These are phyloP conservation scores for Cryptococcus sp. DNA, from an alignment of 1,284 basidiomycete species.

Conservation along the genomic window DNA sequence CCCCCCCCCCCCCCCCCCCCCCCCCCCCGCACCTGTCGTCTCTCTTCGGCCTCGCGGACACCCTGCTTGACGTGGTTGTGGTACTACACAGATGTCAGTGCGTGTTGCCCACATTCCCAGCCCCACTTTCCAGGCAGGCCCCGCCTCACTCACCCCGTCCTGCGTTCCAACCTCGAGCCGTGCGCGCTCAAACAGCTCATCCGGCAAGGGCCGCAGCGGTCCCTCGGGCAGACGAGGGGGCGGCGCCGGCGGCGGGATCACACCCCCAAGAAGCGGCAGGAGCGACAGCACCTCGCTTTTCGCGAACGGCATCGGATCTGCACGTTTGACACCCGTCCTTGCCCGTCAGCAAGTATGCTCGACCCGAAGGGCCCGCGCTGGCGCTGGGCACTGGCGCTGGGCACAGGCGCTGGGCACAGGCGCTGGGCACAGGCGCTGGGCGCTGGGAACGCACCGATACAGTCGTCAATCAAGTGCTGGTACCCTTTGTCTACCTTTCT, in stretches of 20 bases:
- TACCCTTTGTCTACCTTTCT: conserved; percentile 41
- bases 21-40: conserved; percentile 19
- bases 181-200: conserved; percentile 25
- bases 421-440: too few species aligned
- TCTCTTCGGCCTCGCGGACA: conserved; percentile 29
- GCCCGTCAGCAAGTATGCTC: too few species aligned
- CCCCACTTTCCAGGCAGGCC: neutral
- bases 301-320: conserved; percentile 38
- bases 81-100: conserved; percentile 26
- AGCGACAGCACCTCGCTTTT: conserved; percentile 23
- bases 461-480: conserved; percentile 39
- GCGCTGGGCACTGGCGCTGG: too few species aligned
- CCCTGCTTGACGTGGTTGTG: conserved; percentile 31
- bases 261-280: conserved; percentile 25
- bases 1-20: neutral
- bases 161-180: conserved; percentile 31
- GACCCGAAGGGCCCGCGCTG: too few species aligned
- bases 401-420: too few species aligned
- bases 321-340: neutral
- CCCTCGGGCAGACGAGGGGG: conserved; percentile 13
- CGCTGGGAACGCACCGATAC: conserved; percentile 38
- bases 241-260: conserved; percentile 9
- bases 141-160: conserved; percentile 29
- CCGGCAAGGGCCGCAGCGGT: conserved; percentile 20
- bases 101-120: too few species aligned